Conservation (phyloP, 2,329 filamentous ascomycete species). For the Aspergillus terreus region DNA sequence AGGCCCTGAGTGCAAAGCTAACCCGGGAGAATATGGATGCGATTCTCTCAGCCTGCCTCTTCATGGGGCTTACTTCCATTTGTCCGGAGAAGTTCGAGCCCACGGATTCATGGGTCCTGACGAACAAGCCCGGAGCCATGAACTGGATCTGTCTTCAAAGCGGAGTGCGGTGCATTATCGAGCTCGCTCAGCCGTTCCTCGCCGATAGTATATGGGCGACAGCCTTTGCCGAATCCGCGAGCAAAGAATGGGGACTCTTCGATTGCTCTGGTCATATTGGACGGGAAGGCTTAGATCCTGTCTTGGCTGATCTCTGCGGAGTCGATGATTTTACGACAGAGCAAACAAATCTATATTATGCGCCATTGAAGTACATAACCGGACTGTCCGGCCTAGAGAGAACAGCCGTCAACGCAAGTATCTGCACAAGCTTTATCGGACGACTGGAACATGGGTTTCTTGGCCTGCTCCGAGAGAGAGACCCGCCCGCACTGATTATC, state of each 20-base stretch:
- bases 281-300: constrained; percentile 21
- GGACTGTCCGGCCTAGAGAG: constrained; percentile 17
- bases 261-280: constrained; percentile 13
- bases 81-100: constrained; percentile 20
- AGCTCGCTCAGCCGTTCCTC: constrained; percentile 11
- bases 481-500: constrained; percentile 24
- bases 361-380: constrained; percentile 18
- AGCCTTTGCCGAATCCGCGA: constrained; percentile 15
- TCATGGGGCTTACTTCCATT: constrained; percentile 25
- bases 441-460: constrained; percentile 23
- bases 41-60: constrained; percentile 29
- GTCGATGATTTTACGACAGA: constrained; percentile 21
- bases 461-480: constrained; percentile 19
- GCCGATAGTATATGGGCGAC: constrained; percentile 23
- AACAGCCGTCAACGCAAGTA: constrained; percentile 14
- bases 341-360: constrained; percentile 22
- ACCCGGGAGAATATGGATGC: constrained; percentile 20
- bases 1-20: constrained; percentile 17
- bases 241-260: constrained; percentile 15
- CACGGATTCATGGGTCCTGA: constrained; percentile 28
- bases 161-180: constrained; percentile 22
- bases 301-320: constrained; percentile 26
- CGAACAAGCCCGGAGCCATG: constrained; percentile 16
- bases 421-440: constrained; percentile 25
- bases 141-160: constrained; percentile 32